Percentiles rank a stretch among this genome's conserved stretches.
These are phyloP conservation scores for Penicillium sclerotiorum DNA, from an alignment of 2,329 filamentous ascomycete genomes.

Conservation along the genomic window DNA sequence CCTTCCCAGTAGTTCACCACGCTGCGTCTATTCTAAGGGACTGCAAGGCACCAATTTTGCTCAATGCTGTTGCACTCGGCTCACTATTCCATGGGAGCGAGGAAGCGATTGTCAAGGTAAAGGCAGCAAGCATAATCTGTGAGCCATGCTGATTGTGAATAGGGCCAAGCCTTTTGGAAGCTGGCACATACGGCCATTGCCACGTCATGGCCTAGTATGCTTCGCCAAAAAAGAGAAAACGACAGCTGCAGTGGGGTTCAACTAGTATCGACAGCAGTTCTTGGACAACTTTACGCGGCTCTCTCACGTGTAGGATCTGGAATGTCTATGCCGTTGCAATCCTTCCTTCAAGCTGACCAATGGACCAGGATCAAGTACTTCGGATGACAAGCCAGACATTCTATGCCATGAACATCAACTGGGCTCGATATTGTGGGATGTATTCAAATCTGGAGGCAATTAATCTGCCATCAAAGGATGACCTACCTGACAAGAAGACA, in stretches of 20 bases:
- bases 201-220: slow-evolving; percentile 15
- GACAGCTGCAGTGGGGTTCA: slow-evolving; percentile 34
- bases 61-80: slow-evolving; percentile 13
- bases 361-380: slow-evolving; percentile 27
- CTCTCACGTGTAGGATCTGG: slow-evolving; percentile 29
- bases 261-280: slow-evolving; percentile 33
- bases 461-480: background rate
- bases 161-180: slow-evolving; percentile 9
- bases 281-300: slow-evolving; percentile 38
- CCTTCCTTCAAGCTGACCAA: background rate
- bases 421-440: slow-evolving; percentile 40
- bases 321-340: too few relatives aligned
- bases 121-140: background rate
- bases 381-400: slow-evolving; percentile 39
- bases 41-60: slow-evolving; percentile 2
- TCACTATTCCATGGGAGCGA: slow-evolving; percentile 7
- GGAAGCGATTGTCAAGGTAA: slow-evolving; percentile 6
- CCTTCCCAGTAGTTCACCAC: slow-evolving; percentile 13
- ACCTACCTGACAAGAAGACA: background rate
- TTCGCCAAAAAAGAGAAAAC: slow-evolving; percentile 2
- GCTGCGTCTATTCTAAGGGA: slow-evolving; percentile 8
- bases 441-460: slow-evolving; percentile 10
- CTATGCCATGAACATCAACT: slow-evolving; percentile 37
- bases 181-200: slow-evolving; percentile 15
- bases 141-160: background rate